phyloP scores from a whole-genome alignment of 306 rosid genomes.

The Lupinus albus region DNA sequence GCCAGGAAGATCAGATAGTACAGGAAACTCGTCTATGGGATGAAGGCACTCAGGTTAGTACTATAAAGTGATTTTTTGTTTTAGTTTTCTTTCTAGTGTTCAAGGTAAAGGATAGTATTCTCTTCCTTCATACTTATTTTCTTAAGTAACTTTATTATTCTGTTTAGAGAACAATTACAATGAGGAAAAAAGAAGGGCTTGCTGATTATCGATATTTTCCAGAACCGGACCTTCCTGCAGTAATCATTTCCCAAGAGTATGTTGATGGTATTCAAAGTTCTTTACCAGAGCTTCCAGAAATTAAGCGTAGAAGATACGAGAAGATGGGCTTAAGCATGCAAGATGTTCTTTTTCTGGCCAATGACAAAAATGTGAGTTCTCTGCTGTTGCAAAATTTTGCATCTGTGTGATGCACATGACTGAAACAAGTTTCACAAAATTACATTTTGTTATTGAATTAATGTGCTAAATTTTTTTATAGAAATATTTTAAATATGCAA shows the following conservation, averaged over 20 bases:
- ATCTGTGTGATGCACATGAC: conserved; percentile 1
- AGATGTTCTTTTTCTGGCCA: conserved; percentile 88
- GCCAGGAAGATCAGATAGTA: conserved; percentile 71
- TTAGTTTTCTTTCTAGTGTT: conserved; percentile 31
- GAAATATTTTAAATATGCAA: conserved; percentile 20
- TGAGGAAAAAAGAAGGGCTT: conserved; percentile 99
- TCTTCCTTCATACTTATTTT: conserved; percentile 40
- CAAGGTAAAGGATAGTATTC: conserved; percentile 31
- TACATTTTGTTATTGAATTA: too few species aligned
- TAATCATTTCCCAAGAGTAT: conserved; percentile 69
- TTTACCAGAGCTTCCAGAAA: conserved; percentile 95
- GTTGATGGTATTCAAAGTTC: conserved; percentile 62
- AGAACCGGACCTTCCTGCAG: conserved; percentile 92
- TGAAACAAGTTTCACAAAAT: background rate
- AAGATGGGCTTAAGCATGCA: conserved; percentile 90
- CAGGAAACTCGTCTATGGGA: conserved; percentile 97
- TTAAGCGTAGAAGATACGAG: conserved; percentile 82
- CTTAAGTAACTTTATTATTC: conserved; percentile 41
- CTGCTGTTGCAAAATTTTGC: conserved; percentile 17
- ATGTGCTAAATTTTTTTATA: background rate
- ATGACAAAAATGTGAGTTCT: conserved; percentile 74
- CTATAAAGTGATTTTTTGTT: conserved; percentile 36
- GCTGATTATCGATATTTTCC: conserved; percentile 98
- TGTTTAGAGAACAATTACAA: conserved; percentile 75
- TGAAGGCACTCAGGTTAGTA: conserved; percentile 84